phyloP scores from a whole-genome alignment of 1,139 yeast species.

The Saccharomycopsis phalli region DNA sequence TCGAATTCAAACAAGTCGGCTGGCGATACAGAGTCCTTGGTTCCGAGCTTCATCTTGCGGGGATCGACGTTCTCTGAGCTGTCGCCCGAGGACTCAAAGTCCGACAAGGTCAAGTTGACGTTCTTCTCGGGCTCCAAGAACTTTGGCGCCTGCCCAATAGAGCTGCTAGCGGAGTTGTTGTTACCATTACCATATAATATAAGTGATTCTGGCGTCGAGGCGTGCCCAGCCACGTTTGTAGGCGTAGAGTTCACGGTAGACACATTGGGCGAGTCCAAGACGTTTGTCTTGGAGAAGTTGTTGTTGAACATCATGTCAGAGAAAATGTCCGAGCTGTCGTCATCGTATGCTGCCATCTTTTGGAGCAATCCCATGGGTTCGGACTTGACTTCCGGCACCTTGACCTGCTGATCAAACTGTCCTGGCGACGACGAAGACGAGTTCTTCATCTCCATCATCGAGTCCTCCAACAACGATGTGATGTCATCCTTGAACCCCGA shows the following conservation, averaged over 20 bases:
- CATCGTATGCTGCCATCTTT: constrained; percentile 15
- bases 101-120: constrained; percentile 13
- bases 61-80: constrained; percentile 7
- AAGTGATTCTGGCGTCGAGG: constrained; percentile 19
- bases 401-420: constrained; percentile 2
- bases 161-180: constrained; percentile 8
- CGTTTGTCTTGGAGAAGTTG: constrained; percentile 4
- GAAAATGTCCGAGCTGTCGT: constrained; percentile 17
- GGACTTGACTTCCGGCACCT: background rate
- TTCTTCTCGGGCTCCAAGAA: background rate
- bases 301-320: constrained; percentile 14
- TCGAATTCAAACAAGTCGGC: constrained; percentile 13
- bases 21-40: background rate
- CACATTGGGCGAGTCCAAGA: constrained; percentile 16
- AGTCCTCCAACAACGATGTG: constrained; percentile 18
- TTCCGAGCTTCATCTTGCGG: constrained; percentile 9
- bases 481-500: constrained; percentile 17
- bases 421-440: constrained; percentile 3
- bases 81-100: constrained; percentile 13
- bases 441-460: constrained; percentile 13
- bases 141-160: constrained; percentile 6
- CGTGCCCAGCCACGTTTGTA: constrained; percentile 6
- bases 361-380: constrained; percentile 9
- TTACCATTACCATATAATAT: constrained; percentile 1
- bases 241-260: constrained; percentile 17